Evolutionary conservation across 371 early-diverging fungal species (phyloP), one percentile per base, ranked within the genome.

Genomic region (Circinella umbellata): DNA sequence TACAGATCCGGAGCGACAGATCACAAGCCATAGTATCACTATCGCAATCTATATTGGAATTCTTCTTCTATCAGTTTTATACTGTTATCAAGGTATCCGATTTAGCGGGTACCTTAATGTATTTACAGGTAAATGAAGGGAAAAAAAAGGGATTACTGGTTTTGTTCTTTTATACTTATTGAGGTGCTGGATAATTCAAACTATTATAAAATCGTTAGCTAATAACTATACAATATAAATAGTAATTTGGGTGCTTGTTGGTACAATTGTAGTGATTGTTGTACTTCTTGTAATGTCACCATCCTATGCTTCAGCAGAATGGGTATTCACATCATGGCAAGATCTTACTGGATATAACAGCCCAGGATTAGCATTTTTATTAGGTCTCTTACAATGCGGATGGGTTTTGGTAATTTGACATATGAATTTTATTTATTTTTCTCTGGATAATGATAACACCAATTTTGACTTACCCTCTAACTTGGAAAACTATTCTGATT

Each of bases 371-470:
- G 75, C 69, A 7, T 83, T 83, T 68, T 62, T 83, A 3, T 55
- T 83, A 20, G 83, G 83, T n/a, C 59, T 83, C 17, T 63, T 80
- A 13, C 80, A 80, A 64, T 69, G 75, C 53, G 80, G 77, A n/a
- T 83, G 80, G 80, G 68, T 76, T 27, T 63, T 77, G 63, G 77
- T 73, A 18, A 27, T 10, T 64, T 48, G 34, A 27, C 27, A 27
- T 27, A 27, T 27, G 27, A 27, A 27, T 27, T 27, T 27, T 27
- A 27, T 27, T 27, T 27, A 27, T 27, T 27, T 0, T 27, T 1
- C 27, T 27, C 2, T 27, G 27, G 27, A 2, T 27, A 27, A 27
- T 27, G 27, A 27, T 27, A 27, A 27, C 27, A 27, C 0, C 27
- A 27, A 27, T 27, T 2, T 27, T 27, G 27, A 27, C 27, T 0